A percentile compares a stretch with the other conserved stretches of the same genome.
Evolutionary conservation across 768 basidiomycete genomes (phyloP).

Genomic region (Lactarius psammicola): DNA sequence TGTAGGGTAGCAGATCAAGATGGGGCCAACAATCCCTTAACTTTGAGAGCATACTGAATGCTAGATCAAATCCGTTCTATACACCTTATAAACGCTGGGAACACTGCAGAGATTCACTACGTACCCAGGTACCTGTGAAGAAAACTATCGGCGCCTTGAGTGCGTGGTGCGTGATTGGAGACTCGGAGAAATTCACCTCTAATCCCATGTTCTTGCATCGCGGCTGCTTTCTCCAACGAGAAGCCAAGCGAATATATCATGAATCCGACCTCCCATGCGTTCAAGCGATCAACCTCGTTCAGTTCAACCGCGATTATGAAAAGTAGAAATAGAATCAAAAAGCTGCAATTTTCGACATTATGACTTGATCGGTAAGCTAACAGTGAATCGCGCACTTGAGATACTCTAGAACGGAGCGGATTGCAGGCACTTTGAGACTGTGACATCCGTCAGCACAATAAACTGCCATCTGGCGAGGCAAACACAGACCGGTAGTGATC

Average conservation of each 20-base stretch:
- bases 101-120: constrained; percentile 24
- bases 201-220: constrained; percentile 95
- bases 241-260: constrained; percentile 83
- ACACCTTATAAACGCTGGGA: constrained; percentile 16
- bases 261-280: constrained; percentile 66
- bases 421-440: constrained; percentile 89
- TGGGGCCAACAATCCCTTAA: constrained; percentile 1
- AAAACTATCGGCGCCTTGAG: constrained; percentile 50
- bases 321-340: constrained; percentile 74
- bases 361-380: background rate
- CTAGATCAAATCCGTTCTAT: constrained; percentile 90
- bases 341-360: constrained; percentile 45
- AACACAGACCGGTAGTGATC: constrained; percentile 82
- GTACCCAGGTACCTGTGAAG: constrained; percentile 82
- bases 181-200: constrained; percentile 50
- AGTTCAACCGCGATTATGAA: constrained; percentile 81
- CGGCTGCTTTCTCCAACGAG: constrained; percentile 86
- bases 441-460: constrained; percentile 15
- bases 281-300: constrained; percentile 59
- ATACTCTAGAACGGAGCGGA: constrained; percentile 89
- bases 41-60: constrained; percentile 59
- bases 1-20: constrained; percentile 32
- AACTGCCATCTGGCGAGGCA: background rate
- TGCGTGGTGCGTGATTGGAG: background rate
- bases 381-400: constrained; percentile 53